Conservation (phyloP, 2,329 filamentous ascomycete genomes). For the Ceratocystis eucalypticola region DNA sequence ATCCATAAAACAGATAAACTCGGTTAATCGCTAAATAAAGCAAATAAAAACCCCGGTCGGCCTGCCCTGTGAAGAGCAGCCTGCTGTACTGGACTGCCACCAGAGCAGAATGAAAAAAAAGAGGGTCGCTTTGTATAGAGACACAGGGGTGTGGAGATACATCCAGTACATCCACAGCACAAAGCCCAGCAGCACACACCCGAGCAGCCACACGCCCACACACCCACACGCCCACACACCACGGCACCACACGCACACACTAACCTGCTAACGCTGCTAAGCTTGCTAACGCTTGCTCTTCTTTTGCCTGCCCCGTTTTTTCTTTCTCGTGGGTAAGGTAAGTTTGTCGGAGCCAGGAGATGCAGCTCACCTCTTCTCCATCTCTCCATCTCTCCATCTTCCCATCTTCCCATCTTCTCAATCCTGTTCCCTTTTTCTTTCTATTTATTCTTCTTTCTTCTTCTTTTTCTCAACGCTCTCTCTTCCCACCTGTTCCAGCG, state of each 20-base stretch:
- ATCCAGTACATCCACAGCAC: too few relatives aligned
- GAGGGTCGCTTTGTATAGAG: constrained; percentile 15
- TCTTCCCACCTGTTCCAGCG: constrained; percentile 12
- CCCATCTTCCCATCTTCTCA: constrained; percentile 21
- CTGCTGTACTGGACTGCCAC: too few relatives aligned
- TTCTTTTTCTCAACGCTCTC: constrained; percentile 13
- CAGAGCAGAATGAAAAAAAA: background rate
- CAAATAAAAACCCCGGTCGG: background rate
- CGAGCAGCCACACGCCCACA: too few relatives aligned
- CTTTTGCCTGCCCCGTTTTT: constrained; percentile 19
- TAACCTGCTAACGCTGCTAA: too few relatives aligned
- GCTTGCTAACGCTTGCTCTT: too few relatives aligned
- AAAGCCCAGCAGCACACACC: too few relatives aligned
- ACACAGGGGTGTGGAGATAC: background rate
- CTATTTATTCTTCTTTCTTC: constrained; percentile 21
- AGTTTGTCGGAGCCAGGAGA: constrained; percentile 20
- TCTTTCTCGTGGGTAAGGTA: constrained; percentile 21
- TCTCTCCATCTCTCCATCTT: constrained; percentile 16
- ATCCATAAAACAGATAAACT: background rate
- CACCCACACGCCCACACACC: too few relatives aligned
- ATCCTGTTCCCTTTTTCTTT: constrained; percentile 20
- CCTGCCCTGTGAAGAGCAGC: too few relatives aligned
- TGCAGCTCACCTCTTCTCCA: constrained; percentile 18
- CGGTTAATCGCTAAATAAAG: constrained; percentile 18
- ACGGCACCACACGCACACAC: too few relatives aligned